A percentile compares a stretch with the other conserved stretches of the same genome.
Evolutionary conservation across 2,329 filamentous ascomycete species (phyloP).

Genomic region (Epichloe uncinata): DNA sequence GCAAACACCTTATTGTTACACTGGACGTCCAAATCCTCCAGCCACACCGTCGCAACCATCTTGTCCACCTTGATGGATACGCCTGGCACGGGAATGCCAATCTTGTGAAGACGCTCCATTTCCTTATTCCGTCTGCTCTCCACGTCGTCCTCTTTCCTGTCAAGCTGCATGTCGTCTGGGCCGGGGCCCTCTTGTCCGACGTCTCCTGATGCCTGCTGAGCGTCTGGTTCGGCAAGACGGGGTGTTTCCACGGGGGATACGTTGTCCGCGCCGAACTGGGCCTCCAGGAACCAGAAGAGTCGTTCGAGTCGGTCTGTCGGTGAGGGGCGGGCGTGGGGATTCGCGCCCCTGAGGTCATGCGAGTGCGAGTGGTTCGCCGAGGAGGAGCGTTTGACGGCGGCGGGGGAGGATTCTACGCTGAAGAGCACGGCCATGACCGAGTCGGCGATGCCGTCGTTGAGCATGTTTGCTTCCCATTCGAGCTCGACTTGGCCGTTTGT

Average conservation of each 20-base stretch:
- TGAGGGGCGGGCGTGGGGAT: slow-evolving; percentile 60
- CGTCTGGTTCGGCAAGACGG: neutral
- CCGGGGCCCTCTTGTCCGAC: slow-evolving; percentile 2
- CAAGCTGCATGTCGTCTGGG: slow-evolving; percentile 8
- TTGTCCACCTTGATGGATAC: slow-evolving; percentile 80
- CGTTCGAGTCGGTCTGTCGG: slow-evolving; percentile 69
- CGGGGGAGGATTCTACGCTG: slow-evolving; percentile 79
- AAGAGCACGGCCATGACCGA: slow-evolving; percentile 87
- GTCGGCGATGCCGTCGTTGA: slow-evolving; percentile 97
- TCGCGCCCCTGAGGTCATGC: slow-evolving; percentile 32
- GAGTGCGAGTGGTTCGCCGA: slow-evolving; percentile 17
- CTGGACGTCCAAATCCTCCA: slow-evolving; percentile 85
- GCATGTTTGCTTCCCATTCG: slow-evolving; percentile 95
- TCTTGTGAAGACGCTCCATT: slow-evolving; percentile 62
- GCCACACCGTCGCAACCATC: slow-evolving; percentile 76
- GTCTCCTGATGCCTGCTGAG: neutral
- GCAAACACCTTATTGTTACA: slow-evolving; percentile 64
- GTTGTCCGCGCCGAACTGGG: slow-evolving; percentile 80
- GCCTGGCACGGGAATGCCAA: slow-evolving; percentile 85
- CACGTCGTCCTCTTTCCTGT: slow-evolving; percentile 21
- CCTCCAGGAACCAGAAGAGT: slow-evolving; percentile 91
- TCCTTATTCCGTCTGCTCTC: slow-evolving; percentile 52
- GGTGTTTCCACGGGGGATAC: slow-evolving; percentile 65
- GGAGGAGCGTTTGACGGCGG: slow-evolving; percentile 65
- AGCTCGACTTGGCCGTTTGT: slow-evolving; percentile 71